Percentiles rank a stretch among this genome's conserved stretches.
phyloP scores from a whole-genome alignment of 441 rosid genomes.

The Rhodomyrtus psidioides region DNA sequence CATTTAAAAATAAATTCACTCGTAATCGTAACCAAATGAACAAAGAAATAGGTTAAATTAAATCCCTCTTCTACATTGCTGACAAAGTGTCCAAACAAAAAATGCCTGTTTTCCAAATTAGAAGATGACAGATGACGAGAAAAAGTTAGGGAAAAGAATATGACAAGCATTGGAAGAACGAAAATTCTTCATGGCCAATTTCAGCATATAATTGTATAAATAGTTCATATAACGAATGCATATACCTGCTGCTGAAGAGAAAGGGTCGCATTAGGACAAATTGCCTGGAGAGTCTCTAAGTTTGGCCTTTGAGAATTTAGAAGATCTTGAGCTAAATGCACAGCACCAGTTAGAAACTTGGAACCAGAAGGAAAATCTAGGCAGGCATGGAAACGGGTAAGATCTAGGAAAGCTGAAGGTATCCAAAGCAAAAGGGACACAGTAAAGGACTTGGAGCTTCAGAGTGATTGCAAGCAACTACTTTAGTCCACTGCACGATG shows the following conservation, averaged over 20 bases:
- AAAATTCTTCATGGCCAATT: neutral
- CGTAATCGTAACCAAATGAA: neutral
- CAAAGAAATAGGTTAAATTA: neutral
- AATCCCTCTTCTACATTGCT: neutral
- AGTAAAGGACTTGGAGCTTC: too few relatives aligned
- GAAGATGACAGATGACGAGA: neutral
- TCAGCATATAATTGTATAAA: neutral
- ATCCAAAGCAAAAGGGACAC: too few relatives aligned
- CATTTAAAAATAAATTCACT: neutral
- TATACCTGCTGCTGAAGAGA: slow-evolving; percentile 94
- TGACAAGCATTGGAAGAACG: neutral
- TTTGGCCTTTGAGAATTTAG: slow-evolving; percentile 55
- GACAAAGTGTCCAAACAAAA: neutral
- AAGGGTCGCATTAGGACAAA: slow-evolving; percentile 54
- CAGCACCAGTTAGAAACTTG: slow-evolving; percentile 54
- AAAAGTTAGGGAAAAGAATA: neutral
- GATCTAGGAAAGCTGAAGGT: slow-evolving; percentile 74
- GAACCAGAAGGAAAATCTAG: slow-evolving; percentile 75
- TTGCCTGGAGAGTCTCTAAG: slow-evolving; percentile 40
- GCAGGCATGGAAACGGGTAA: slow-evolving; percentile 63
- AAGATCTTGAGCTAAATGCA: slow-evolving; percentile 51
- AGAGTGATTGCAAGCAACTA: too few relatives aligned
- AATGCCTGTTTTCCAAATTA: neutral
- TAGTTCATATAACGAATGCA: neutral
- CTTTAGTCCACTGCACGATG: too few relatives aligned